phyloP scores from a whole-genome alignment of 495 filamentous ascomycete species.

The Parachaetomium inaequale region DNA sequence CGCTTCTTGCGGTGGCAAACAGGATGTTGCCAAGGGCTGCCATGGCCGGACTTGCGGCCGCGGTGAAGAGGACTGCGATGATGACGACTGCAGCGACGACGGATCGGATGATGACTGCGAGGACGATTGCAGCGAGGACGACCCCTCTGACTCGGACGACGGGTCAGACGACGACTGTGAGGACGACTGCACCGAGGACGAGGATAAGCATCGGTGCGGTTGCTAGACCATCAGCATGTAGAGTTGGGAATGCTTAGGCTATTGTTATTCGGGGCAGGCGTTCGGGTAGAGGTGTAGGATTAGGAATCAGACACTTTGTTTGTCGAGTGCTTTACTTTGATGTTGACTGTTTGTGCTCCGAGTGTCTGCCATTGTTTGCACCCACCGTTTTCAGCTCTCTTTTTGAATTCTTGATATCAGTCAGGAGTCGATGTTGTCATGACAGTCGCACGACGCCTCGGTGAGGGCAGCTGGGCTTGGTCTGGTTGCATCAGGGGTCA shows the following conservation, averaged over 20 bases:
- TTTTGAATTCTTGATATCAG: background rate
- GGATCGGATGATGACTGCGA: background rate
- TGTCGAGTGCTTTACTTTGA: background rate
- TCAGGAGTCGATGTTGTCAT: background rate
- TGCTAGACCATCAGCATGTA: constrained; percentile 5
- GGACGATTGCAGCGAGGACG: background rate
- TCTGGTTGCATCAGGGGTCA: background rate
- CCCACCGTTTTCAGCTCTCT: background rate
- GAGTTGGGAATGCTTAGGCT: constrained; percentile 1
- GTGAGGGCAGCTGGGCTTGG: background rate
- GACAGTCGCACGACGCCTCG: background rate
- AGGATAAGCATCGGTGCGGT: background rate
- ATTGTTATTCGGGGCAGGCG: background rate
- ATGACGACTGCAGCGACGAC: background rate
- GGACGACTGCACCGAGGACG: background rate
- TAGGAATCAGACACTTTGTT: constrained; percentile 7
- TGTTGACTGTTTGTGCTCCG: background rate
- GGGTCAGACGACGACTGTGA: background rate
- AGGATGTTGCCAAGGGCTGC: background rate
- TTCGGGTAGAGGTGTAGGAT: background rate
- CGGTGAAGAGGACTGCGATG: background rate
- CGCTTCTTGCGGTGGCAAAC: background rate
- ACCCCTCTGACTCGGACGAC: background rate
- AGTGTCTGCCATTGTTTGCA: background rate
- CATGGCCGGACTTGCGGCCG: background rate